Evolutionary conservation across 352 stramenopile species (phyloP).

Genomic region (Phytophthora hybrid): DNA sequence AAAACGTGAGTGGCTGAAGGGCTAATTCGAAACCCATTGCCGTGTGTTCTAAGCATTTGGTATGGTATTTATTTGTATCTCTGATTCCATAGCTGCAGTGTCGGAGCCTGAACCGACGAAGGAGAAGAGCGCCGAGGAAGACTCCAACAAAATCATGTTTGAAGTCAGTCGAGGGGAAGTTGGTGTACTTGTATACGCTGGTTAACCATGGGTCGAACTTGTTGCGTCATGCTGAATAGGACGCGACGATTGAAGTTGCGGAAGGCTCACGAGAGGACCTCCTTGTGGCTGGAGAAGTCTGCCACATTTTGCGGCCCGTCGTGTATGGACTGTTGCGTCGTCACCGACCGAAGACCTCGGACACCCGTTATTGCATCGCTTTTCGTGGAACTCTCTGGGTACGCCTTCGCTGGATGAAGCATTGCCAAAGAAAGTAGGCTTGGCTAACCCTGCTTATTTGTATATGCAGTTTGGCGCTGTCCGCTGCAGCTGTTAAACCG

Average conservation of each 20-base stretch:
- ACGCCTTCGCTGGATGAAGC: no score
- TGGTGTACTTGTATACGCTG: neutral
- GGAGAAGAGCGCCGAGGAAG: constrained; percentile 37
- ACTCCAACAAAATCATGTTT: constrained; percentile 54
- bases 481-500: no score
- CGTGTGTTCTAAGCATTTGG: constrained; percentile 7
- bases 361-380: constrained; percentile 63
- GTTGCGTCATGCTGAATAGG: constrained; percentile 32
- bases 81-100: constrained; percentile 14
- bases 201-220: neutral
- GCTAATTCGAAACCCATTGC: neutral
- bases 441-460: no score
- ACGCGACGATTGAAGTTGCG: constrained; percentile 54
- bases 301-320: constrained; percentile 79
- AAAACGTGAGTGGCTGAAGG: constrained; percentile 39
- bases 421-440: no score
- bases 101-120: constrained; percentile 35
- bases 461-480: no score
- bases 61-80: neutral
- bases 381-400: no score
- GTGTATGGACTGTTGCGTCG: constrained; percentile 78
- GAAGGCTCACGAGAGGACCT: constrained; percentile 50
- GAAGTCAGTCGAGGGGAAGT: constrained; percentile 39
- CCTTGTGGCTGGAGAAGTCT: constrained; percentile 71
- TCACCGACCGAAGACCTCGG: constrained; percentile 62